These are phyloP conservation scores for Xylariaceae sp. DNA, from an alignment of 2,329 filamentous ascomycete species.

Conservation along the genomic window DNA sequence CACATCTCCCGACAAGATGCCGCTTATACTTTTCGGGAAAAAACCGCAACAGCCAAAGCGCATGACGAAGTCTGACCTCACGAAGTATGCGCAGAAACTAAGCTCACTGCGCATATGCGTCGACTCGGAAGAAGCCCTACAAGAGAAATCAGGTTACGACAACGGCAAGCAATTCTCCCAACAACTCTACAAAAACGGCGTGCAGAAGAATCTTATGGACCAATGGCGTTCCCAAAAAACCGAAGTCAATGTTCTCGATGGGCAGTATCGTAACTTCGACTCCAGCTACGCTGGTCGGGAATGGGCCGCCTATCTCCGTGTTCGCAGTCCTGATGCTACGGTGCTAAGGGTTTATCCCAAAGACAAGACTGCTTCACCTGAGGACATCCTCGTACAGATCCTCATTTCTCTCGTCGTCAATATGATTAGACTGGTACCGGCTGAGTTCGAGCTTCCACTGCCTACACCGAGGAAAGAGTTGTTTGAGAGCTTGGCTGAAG, in stretches of 20 bases:
- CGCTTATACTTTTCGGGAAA: no score
- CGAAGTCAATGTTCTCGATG: slow-evolving; percentile 9
- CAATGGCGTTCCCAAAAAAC: slow-evolving; percentile 7
- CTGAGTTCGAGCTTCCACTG: slow-evolving; percentile 6
- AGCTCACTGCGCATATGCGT: no score
- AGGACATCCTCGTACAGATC: slow-evolving; percentile 10
- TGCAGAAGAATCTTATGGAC: slow-evolving; percentile 6
- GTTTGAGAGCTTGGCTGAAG: slow-evolving; percentile 7
- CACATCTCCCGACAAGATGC: no score
- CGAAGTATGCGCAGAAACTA: no score
- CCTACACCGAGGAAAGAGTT: slow-evolving; percentile 1
- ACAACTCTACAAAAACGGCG: slow-evolving; percentile 10
- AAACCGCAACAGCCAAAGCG: no score
- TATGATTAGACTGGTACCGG: slow-evolving; percentile 9
- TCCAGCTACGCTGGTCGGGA: slow-evolving; percentile 12
- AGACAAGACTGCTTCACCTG: not conserved
- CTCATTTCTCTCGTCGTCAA: slow-evolving; percentile 15
- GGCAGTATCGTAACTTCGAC: slow-evolving; percentile 1
- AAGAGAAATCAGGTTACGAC: slow-evolving; percentile 5
- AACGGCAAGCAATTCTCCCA: slow-evolving; percentile 12
- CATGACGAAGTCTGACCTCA: no score
- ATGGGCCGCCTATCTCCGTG: slow-evolving; percentile 17
- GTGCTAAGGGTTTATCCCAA: slow-evolving; percentile 18
- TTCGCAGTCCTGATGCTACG: slow-evolving; percentile 3
- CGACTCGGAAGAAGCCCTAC: no score